Evolutionary conservation across 1,139 yeast species (phyloP), one percentile per base, ranked within the genome.

Genomic region (Suhomyces maxii): DNA sequence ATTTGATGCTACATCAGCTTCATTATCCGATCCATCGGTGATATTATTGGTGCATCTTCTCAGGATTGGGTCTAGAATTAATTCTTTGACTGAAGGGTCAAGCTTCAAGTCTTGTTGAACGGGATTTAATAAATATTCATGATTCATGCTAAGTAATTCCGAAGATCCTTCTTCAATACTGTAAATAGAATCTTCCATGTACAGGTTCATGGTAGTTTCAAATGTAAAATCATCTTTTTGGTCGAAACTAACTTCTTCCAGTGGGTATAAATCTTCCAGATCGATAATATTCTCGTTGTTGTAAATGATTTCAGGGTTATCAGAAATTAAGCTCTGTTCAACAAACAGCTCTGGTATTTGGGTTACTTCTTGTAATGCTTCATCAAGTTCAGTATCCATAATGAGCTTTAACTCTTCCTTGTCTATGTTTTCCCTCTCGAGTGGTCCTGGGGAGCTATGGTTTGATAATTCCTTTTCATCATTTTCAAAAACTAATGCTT

Each of bases 61-160:
- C 45, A 40, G 50, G 7, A 39, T 35, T 12, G 47, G 48, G 23
- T 49, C 45, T 4, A 49, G 41, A 4, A 42, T 51, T 6, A 51
- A 45, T 36, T 51, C 50, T 39, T 49, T 51, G 6, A 50, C 46
- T 8, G 39, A 30, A 4, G 52, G 48, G 3, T 49, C 50, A 31
- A 49, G 33, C 37, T 49, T 47, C 45, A 51, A 50, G 14, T 51
- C 52, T 34, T 51, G 50, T 13, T 49, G 53, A 2, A 51, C 50
- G 3, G 54, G 54, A 33, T 51, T 49, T 26, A 42, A 31, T 11
- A 48, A 36, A 25, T 12, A 25, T 11, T 45, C 34, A 23, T 39
- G 37, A 13, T 13, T 37, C 14, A 32, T 32, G 23, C 23, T 39
- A 14, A 12, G 35, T 18, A 18, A 18, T 11, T 34, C 31, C 2